These are phyloP conservation scores for Sphaerulina populicola DNA, from an alignment of 2,329 filamentous ascomycete genomes.

Conservation along the genomic window DNA sequence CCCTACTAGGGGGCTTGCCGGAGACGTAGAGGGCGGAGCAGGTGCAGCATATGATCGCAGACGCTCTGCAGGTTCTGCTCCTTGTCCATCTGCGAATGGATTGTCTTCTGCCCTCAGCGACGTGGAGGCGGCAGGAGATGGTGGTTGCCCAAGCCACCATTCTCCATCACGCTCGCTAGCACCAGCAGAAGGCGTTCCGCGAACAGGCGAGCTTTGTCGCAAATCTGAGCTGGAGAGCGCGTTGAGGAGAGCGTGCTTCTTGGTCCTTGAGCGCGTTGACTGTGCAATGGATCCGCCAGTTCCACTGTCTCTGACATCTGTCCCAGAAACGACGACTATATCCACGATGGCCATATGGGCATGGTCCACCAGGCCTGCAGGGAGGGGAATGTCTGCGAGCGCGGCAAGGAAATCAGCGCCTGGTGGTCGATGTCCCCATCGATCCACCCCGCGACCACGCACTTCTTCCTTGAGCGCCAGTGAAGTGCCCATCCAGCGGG, in stretches of 20 bases:
- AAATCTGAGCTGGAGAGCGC: neutral
- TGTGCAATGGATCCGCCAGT: conserved; percentile 16
- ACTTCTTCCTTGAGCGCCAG: conserved; percentile 31
- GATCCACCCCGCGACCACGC: conserved; percentile 30
- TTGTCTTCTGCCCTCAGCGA: neutral
- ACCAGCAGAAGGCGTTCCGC: too few relatives aligned
- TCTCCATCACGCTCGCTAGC: too few relatives aligned
- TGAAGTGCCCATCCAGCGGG: conserved; percentile 34
- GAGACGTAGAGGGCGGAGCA: neutral
- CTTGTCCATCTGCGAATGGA: neutral
- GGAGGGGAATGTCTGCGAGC: conserved; percentile 35
- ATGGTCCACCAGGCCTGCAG: conserved; percentile 26
- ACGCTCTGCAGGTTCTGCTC: neutral
- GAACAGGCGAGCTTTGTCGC: neutral
- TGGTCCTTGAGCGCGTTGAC: conserved; percentile 6
- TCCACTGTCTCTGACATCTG: conserved; percentile 25
- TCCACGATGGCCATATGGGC: conserved; percentile 29
- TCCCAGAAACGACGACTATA: conserved; percentile 25
- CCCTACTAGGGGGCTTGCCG: conserved; percentile 4
- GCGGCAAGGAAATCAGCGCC: conserved; percentile 35
- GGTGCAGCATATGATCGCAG: neutral
- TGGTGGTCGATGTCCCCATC: conserved; percentile 29
- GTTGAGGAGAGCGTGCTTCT: neutral
- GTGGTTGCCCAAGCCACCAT: too few relatives aligned
- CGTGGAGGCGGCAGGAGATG: neutral